phyloP scores from a whole-genome alignment of 1,139 yeast species.

The Pichia sp. region DNA sequence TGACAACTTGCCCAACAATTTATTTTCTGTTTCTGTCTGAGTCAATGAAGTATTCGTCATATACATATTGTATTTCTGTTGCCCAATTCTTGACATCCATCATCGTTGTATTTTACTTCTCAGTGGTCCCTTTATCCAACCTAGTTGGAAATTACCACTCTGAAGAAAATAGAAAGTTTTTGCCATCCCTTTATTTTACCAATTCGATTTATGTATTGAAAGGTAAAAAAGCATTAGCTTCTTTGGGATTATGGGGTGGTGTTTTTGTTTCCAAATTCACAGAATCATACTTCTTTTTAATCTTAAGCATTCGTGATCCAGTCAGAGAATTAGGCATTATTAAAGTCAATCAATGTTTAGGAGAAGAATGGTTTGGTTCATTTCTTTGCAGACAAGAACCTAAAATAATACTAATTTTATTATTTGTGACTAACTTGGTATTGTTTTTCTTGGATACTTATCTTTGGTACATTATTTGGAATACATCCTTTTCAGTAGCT shows the following conservation, averaged over 20 bases:
- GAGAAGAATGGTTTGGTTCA: conserved; percentile 84
- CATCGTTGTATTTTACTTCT: conserved; percentile 36
- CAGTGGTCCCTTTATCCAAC: conserved; percentile 40
- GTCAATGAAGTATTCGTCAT: conserved; percentile 25
- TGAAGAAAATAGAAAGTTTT: conserved; percentile 26
- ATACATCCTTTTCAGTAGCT: conserved; percentile 92
- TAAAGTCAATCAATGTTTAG: conserved; percentile 52
- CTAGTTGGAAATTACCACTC: conserved; percentile 32
- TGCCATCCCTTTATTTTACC: conserved; percentile 35
- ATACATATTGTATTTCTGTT: conserved; percentile 35
- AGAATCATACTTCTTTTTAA: conserved; percentile 46
- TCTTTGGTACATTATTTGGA: conserved; percentile 95
- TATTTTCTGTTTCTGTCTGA: conserved; percentile 33
- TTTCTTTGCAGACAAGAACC: conserved; percentile 78
- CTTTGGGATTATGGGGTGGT: conserved; percentile 41
- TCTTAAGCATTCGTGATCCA: conserved; percentile 42
- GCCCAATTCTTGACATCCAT: conserved; percentile 41
- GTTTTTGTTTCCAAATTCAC: conserved; percentile 41
- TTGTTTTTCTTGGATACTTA: conserved; percentile 97
- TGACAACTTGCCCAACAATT: conserved; percentile 37
- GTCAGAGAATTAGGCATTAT: conserved; percentile 40
- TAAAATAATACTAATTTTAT: conserved; percentile 79
- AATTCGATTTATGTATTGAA: conserved; percentile 32
- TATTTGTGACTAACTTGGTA: conserved; percentile 85
- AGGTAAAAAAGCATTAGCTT: conserved; percentile 36